A percentile compares a stretch with the other conserved stretches of the same genome.
phyloP scores from a whole-genome alignment of 2,329 filamentous ascomycete species.

The Verticillium isaacii region DNA sequence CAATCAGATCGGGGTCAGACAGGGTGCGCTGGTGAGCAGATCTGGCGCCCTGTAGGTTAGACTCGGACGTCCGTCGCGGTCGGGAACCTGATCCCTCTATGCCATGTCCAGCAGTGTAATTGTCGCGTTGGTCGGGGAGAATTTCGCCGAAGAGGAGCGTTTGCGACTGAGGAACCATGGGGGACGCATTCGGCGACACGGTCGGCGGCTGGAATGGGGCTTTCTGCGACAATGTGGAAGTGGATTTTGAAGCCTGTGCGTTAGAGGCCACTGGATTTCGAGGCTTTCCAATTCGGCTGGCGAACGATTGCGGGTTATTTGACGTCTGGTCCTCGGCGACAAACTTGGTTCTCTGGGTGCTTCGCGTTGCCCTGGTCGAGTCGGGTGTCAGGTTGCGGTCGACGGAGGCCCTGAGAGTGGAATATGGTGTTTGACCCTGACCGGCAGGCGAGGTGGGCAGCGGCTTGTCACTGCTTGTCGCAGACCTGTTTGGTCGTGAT shows the following conservation, averaged over 20 bases:
- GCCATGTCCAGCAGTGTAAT: conserved; percentile 53
- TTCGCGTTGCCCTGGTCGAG: conserved; percentile 5
- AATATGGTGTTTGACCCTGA: conserved; percentile 34
- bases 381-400: conserved; percentile 25
- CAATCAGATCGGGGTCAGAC: conserved; percentile 46
- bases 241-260: conserved; percentile 27
- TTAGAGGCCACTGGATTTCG: conserved; percentile 27
- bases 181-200: conserved; percentile 24
- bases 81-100: conserved; percentile 44
- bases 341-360: conserved; percentile 39
- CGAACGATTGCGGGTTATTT: conserved; percentile 53
- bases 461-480: conserved; percentile 19
- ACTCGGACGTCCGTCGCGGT: conserved; percentile 65
- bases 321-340: conserved; percentile 46
- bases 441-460: conserved; percentile 10
- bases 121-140: conserved; percentile 51
- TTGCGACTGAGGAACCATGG: conserved; percentile 25
- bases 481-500: conserved; percentile 31
- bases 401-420: conserved; percentile 31
- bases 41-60: conserved; percentile 53
- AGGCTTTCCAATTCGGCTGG: conserved; percentile 54
- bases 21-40: conserved; percentile 45
- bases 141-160: conserved; percentile 73
- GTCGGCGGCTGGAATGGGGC: conserved; percentile 13
- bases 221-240: conserved; percentile 25